These are phyloP conservation scores for Fusarium drepaniforme DNA, from an alignment of 2,329 filamentous ascomycete species.

Conservation along the genomic window DNA sequence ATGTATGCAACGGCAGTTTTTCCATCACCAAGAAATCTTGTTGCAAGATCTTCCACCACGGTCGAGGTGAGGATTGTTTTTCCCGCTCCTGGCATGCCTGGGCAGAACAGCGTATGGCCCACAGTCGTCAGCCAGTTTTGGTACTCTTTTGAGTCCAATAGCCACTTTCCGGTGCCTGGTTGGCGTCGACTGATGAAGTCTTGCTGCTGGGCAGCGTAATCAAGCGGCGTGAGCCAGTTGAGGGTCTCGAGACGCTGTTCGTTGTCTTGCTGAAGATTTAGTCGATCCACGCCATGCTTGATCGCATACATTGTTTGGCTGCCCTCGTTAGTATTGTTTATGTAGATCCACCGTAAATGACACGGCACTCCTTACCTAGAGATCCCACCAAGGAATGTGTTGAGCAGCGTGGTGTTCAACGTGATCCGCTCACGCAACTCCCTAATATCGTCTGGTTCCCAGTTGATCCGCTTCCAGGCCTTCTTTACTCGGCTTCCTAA, in stretches of 20 bases:
- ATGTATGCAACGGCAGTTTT: background rate
- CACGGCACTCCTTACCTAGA: background rate
- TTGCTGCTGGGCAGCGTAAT: background rate
- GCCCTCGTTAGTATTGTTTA: background rate
- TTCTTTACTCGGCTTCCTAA: background rate
- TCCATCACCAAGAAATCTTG: background rate
- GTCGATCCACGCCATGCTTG: background rate
- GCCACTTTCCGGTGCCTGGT: background rate
- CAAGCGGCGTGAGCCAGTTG: background rate
- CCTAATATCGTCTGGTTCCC: slow-evolving; percentile 3
- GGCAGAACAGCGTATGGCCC: background rate
- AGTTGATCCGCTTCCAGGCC: background rate
- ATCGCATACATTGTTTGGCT: background rate
- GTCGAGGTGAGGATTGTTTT: background rate
- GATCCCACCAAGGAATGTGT: background rate
- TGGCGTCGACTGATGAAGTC: background rate
- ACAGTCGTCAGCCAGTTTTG: background rate
- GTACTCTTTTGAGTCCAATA: background rate
- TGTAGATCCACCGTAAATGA: background rate
- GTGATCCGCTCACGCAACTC: background rate
- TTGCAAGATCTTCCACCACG: background rate
- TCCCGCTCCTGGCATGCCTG: background rate
- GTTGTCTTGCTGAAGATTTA: background rate
- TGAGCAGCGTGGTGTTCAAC: background rate
- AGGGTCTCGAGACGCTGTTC: background rate